Percentiles rank a stretch among this genome's conserved stretches.
Evolutionary conservation across 257 asterid genomes (phyloP).

Genomic region (Linaria vulgaris): DNA sequence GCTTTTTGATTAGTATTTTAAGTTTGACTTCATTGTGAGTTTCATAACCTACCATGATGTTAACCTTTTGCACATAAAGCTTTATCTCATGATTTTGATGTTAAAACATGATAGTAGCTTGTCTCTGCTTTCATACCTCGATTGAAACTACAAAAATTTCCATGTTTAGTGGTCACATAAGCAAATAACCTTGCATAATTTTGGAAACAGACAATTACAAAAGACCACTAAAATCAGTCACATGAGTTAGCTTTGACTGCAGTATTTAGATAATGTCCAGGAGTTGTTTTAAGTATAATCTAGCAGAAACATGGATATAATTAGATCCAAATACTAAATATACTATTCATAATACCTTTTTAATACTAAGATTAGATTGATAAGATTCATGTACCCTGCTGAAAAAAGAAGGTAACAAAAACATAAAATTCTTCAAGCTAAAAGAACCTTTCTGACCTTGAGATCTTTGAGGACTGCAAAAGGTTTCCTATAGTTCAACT

Average conservation of each 20-base stretch:
- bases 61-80: background rate
- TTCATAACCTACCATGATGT: too few relatives aligned
- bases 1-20: conserved; percentile 13
- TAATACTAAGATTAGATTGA: conserved; percentile 18
- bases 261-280: conserved; percentile 30
- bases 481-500: conserved; percentile 36
- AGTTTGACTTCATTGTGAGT: background rate
- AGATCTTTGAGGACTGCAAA: conserved; percentile 19
- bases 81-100: conserved; percentile 22
- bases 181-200: conserved; percentile 30
- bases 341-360: background rate
- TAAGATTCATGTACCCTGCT: background rate
- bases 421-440: conserved; percentile 29
- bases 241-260: conserved; percentile 23
- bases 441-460: conserved; percentile 6
- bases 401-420: conserved; percentile 23
- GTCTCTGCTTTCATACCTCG: conserved; percentile 29
- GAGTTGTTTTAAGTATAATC: conserved; percentile 6
- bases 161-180: background rate
- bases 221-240: conserved; percentile 20
- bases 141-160: conserved; percentile 24
- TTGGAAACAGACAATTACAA: conserved; percentile 21
- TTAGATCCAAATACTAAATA: background rate
- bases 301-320: background rate
- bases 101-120: conserved; percentile 22